These are phyloP conservation scores for Caryopteris hybrid DNA, from an alignment of 305 asterid genomes.

Conservation along the genomic window DNA sequence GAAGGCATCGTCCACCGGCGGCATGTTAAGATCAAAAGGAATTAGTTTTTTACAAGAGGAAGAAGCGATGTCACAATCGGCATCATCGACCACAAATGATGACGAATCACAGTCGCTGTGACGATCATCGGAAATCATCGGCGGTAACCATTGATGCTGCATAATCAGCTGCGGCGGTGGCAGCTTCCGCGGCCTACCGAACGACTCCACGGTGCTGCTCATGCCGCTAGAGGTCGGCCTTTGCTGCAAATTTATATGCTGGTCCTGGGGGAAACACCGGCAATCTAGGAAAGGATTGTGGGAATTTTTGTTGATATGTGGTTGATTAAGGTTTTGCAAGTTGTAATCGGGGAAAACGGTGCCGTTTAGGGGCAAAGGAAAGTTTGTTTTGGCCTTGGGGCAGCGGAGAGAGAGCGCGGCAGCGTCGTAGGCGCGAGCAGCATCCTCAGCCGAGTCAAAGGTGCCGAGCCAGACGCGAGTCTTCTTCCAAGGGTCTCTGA, in stretches of 20 bases:
- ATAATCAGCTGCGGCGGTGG: conserved; percentile 22
- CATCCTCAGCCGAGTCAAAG: conserved; percentile 58
- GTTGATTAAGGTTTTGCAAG: conserved; percentile 32
- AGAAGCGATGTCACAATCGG: conserved; percentile 40
- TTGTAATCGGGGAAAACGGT: conserved; percentile 25
- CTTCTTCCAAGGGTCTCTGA: conserved; percentile 55
- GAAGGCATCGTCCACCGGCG: conserved; percentile 41
- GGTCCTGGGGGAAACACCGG: conserved; percentile 28
- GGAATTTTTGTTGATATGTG: conserved; percentile 14
- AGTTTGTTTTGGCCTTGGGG: conserved; percentile 49
- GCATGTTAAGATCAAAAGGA: conserved; percentile 57
- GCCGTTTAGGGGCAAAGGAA: conserved; percentile 21
- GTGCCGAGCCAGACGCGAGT: conserved; percentile 65
- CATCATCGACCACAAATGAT: conserved; percentile 55
- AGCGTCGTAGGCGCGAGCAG: conserved; percentile 58
- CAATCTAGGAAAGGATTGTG: conserved; percentile 30
- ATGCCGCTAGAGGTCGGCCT: conserved; percentile 47
- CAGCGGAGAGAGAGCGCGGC: conserved; percentile 53
- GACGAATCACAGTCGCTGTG: conserved; percentile 64
- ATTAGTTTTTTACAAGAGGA: conserved; percentile 40
- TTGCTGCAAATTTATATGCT: conserved; percentile 32
- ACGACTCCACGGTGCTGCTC: conserved; percentile 56
- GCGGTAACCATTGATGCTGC: conserved; percentile 36
- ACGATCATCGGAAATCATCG: conserved; percentile 47
- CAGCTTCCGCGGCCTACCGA: conserved; percentile 41